Evolutionary conservation across 768 basidiomycete genomes (phyloP), one percentile per base, ranked within the genome.

Genomic region (Tulasnella sp.): DNA sequence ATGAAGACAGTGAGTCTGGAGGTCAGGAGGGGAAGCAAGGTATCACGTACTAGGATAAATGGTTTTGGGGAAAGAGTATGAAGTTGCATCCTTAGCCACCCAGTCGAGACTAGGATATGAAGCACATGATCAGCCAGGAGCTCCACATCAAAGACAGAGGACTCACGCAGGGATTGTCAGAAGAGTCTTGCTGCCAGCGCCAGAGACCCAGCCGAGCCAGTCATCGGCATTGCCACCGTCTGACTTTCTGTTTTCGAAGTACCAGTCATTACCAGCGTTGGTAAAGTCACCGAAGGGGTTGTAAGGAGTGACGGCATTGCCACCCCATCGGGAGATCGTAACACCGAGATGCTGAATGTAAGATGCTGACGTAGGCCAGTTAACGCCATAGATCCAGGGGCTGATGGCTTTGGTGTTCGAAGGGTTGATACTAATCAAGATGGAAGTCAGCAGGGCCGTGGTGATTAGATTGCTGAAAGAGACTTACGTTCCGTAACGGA

Each of bases 81-180:
- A 86, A 2, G 83, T 80, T 3, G 79, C 76, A 75, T 86, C 86
- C 74, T 86, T 86, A 1, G 86, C 78, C 5, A 86, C 86, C 86
- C 86, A 86, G 75, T 86, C 86, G 36, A 86, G 81, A 17, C 85
- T 86, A 36, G 71, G 9, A 40, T 22, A 67, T 34, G 16, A 39
- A 2, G 19, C 29, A 68, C 40, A 59, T 6, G 36, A 34, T 36
- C 4, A 37, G 35, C 8, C 64, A 6, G 19, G 63, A 47, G 35
- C 62, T 32, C 6, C n/a, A n/a, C 14, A 17, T 17, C 44, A 36
- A 42, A 12, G 32, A 35, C 32, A 4, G 65, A 69, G 11, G 16
- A 79, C 85, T 69, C 77, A 86, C 85, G 85, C 83, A 74, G 86
- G 86, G 41, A 87, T 77, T 1, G 85, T 84, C 65, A 87, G 47